Conservation (phyloP, 805 yeast species). For the Groenewaldozyma salmanticensis region DNA sequence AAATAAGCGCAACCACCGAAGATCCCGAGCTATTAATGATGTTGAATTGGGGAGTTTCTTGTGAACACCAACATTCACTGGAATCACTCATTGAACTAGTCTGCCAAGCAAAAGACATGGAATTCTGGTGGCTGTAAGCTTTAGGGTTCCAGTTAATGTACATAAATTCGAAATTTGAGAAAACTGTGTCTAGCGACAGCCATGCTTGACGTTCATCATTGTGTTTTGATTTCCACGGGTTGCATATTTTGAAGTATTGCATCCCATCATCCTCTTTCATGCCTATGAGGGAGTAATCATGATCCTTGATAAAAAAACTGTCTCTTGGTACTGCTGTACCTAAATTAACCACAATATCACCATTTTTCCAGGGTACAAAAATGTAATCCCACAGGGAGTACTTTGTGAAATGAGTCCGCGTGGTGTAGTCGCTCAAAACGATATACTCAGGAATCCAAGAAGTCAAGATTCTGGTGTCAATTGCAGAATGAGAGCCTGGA, state of each 20-base stretch:
- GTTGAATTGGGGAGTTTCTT: conserved; percentile 35
- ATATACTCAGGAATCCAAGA: conserved; percentile 68
- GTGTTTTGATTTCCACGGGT: conserved; percentile 34
- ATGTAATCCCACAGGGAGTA: conserved; percentile 30
- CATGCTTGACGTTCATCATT: conserved; percentile 12
- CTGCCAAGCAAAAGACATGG: conserved; percentile 23
- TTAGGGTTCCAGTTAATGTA: conserved; percentile 61
- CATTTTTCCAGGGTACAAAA: conserved; percentile 23
- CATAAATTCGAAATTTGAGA: conserved; percentile 36
- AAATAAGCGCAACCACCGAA: background rate
- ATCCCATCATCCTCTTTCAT: conserved; percentile 21
- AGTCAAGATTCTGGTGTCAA: conserved; percentile 53
- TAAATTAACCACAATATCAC: conserved; percentile 43
- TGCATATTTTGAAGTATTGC: conserved; percentile 28
- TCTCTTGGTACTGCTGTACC: conserved; percentile 47
- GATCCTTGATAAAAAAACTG: conserved; percentile 43
- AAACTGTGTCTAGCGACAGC: conserved; percentile 26
- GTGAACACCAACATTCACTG: background rate
- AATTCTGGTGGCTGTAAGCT: conserved; percentile 18
- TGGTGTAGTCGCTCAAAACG: conserved; percentile 26
- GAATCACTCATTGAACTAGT: conserved; percentile 17
- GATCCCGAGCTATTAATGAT: conserved; percentile 25
- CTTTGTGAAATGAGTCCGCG: conserved; percentile 12
- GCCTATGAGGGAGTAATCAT: conserved; percentile 60
- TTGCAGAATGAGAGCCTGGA: conserved; percentile 66